phyloP scores from a whole-genome alignment of 257 asterid species.

The Thymus quinquecostatus region DNA sequence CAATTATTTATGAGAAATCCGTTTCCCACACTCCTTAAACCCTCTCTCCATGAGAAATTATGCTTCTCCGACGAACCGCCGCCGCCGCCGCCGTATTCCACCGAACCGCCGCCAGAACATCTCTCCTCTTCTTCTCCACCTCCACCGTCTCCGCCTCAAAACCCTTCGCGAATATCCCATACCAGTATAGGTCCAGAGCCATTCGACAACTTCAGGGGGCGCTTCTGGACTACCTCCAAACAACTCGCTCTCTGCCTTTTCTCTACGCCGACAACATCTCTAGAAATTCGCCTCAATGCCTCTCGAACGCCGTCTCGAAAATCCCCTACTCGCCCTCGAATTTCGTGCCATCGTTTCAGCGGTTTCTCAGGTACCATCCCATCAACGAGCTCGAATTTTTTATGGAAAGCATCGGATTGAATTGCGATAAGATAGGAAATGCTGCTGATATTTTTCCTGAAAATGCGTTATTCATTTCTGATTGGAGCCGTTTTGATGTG shows the following conservation, averaged over 20 bases:
- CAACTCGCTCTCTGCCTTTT: slow-evolving; percentile 63
- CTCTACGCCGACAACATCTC: slow-evolving; percentile 59
- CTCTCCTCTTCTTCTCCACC: slow-evolving; percentile 37
- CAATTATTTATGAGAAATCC: not conserved
- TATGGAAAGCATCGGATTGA: too few species aligned
- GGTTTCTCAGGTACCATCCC: too few species aligned
- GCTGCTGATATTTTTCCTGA: too few species aligned
- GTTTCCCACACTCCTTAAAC: slow-evolving; percentile 25
- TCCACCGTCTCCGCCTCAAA: slow-evolving; percentile 34
- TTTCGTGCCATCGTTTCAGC: too few species aligned
- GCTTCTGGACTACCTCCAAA: slow-evolving; percentile 61
- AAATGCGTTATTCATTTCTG: too few species aligned
- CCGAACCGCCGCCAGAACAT: slow-evolving; percentile 29
- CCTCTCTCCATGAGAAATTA: slow-evolving; percentile 38
- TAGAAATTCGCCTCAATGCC: slow-evolving; percentile 48
- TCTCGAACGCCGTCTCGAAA: slow-evolving; percentile 42
- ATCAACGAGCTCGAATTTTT: too few species aligned
- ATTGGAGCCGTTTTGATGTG: too few species aligned
- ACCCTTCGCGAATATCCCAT: slow-evolving; percentile 53
- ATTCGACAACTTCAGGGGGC: slow-evolving; percentile 51
- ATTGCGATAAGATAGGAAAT: too few species aligned
- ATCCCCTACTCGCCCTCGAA: not conserved
- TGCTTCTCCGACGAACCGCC: slow-evolving; percentile 45
- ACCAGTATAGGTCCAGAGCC: slow-evolving; percentile 47
- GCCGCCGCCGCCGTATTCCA: slow-evolving; percentile 31